Conservation (phyloP, 345 rosid species). For the Lepidium africanum region DNA sequence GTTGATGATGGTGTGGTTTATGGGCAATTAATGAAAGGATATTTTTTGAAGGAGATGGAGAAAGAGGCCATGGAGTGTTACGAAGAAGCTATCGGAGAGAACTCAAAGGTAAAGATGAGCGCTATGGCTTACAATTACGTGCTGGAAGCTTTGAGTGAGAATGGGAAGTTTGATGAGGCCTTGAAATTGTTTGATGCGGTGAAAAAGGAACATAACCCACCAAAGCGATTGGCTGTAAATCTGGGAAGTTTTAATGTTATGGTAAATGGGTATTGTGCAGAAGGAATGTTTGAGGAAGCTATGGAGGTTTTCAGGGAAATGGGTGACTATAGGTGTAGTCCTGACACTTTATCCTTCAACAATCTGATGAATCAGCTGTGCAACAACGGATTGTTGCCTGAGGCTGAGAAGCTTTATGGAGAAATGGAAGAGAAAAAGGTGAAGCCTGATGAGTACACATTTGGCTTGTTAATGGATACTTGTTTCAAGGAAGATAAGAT, state of each 20-base stretch:
- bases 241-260: constrained; percentile 86
- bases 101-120: constrained; percentile 57
- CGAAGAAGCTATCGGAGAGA: constrained; percentile 42
- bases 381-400: constrained; percentile 50
- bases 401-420: constrained; percentile 62
- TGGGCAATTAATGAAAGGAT: constrained; percentile 74
- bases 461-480: constrained; percentile 66
- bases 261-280: constrained; percentile 65
- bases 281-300: constrained; percentile 60
- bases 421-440: constrained; percentile 79
- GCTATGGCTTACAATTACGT: constrained; percentile 62
- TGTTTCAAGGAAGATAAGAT: constrained; percentile 51
- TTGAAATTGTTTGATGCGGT: constrained; percentile 63
- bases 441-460: constrained; percentile 79
- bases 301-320: constrained; percentile 59
- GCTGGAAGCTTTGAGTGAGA: constrained; percentile 67
- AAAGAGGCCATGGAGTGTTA: constrained; percentile 78
- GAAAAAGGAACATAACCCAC: constrained; percentile 61
- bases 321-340: constrained; percentile 57
- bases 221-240: constrained; percentile 51
- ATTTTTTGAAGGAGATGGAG: constrained; percentile 67
- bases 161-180: constrained; percentile 68
- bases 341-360: constrained; percentile 62
- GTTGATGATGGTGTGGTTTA: constrained; percentile 74
- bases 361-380: constrained; percentile 79